Evolutionary conservation across 495 filamentous ascomycete species (phyloP), one percentile per base, ranked within the genome.

Genomic region (Hypoxylon fuscum): DNA sequence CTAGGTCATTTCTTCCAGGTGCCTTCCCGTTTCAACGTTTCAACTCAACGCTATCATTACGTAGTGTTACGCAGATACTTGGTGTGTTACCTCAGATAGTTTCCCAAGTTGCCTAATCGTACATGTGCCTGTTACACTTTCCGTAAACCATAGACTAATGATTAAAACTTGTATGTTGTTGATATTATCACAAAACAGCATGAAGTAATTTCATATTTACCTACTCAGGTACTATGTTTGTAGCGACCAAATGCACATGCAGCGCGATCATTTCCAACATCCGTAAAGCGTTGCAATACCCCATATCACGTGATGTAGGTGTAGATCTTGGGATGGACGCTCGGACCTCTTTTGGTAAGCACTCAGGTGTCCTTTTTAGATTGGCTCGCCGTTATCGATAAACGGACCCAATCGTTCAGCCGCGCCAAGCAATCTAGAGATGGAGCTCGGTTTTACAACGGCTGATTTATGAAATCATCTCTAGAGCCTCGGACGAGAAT

Each of bases 301-400:
- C 51, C 58, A 49, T 62, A 41, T 46, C 62, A 66, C 62, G 62
- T 66, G 61, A 59, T 15, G 5, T 2, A 15, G 3, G 10, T n/a
- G 3, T 27, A 27, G 25, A 27, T 37, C 34, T 14, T 37, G n/a
- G 12, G 11, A n/a, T n/a, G 34, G 42, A 29, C 54, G 54, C 38
- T 45, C 31, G 43, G 47, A 54, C 42, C 54, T n/a, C n/a, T 40
- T 41, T 41, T 32, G 22, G 18, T 44, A 44, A 14, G 10, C 34
- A 37, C 34, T 5, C n/a, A 37, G n/a, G n/a, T 15, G 15, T 40
- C 37, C 37, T 40, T 2, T 18, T 38, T 15, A 38, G 35, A 38
- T 38, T 14, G n/a, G 35, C 18, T 34, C 37, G 31, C 41, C 10
- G 10, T 55, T 44, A 54, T 59, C 55, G 62, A 54, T 56, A 53